Conservation (phyloP, 2,329 filamentous ascomycete genomes). For the Gliomastix tumulicola region DNA sequence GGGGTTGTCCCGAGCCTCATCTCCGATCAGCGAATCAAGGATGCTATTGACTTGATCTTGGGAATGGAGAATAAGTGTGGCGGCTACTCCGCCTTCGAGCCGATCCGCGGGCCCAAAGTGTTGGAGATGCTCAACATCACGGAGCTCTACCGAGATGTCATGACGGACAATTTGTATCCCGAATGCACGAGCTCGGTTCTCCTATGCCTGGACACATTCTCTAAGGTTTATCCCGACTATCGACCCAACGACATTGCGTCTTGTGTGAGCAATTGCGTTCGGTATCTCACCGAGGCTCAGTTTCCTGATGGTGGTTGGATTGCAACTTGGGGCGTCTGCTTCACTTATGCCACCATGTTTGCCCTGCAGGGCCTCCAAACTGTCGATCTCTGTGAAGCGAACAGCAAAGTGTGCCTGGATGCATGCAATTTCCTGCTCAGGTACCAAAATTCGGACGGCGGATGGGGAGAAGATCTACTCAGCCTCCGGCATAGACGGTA, state of each 20-base stretch:
- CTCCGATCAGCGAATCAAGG: conserved; percentile 64
- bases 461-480: conserved; percentile 1
- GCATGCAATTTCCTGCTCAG: conserved; percentile 69
- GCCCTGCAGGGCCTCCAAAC: conserved; percentile 71
- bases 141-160: conserved; percentile 85
- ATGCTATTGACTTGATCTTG: conserved; percentile 79
- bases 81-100: conserved; percentile 80
- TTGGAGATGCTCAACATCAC: conserved; percentile 81
- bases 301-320: conserved; percentile 78
- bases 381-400: conserved; percentile 68
- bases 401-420: conserved; percentile 56
- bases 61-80: conserved; percentile 78
- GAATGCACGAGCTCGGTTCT: conserved; percentile 88
- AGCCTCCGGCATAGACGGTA: neutral
- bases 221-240: conserved; percentile 68
- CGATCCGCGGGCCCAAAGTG: conserved; percentile 61
- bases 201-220: conserved; percentile 72
- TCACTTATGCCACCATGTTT: conserved; percentile 89
- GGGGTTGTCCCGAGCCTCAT: conserved; percentile 64
- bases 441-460: conserved; percentile 37
- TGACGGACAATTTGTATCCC: conserved; percentile 90
- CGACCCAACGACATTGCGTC: conserved; percentile 61
- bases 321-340: conserved; percentile 88
- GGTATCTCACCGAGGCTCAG: conserved; percentile 71
- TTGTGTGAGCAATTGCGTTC: conserved; percentile 62